Percentiles rank a stretch among this genome's conserved stretches.
phyloP scores from a whole-genome alignment of 805 yeast genomes.

The Metschnikowia proteae region DNA sequence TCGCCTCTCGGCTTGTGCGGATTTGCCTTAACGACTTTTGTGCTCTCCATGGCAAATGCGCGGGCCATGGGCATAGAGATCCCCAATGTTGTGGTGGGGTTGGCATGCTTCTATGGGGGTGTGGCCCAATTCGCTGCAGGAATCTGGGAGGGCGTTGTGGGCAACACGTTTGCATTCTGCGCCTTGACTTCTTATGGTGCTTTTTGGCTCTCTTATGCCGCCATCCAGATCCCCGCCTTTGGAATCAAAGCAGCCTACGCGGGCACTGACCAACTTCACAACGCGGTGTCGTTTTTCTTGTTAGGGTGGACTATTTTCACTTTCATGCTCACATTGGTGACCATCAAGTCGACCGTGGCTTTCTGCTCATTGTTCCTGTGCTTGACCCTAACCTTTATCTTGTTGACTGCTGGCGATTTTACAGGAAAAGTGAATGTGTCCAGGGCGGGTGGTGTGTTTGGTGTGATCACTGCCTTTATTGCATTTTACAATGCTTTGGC shows the following conservation, averaged over 20 bases:
- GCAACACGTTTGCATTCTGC: constrained; percentile 19
- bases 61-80: constrained; percentile 19
- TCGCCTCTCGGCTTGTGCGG: constrained; percentile 21
- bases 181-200: constrained; percentile 44
- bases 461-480: constrained; percentile 38
- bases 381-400: constrained; percentile 32
- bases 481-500: constrained; percentile 43
- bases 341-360: constrained; percentile 38
- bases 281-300: constrained; percentile 37
- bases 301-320: constrained; percentile 42
- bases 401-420: constrained; percentile 36
- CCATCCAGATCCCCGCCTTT: constrained; percentile 55
- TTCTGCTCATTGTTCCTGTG: constrained; percentile 30
- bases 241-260: constrained; percentile 51
- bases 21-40: constrained; percentile 20
- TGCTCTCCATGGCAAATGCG: constrained; percentile 19
- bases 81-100: constrained; percentile 16
- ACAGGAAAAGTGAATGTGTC: constrained; percentile 23
- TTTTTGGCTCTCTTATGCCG: constrained; percentile 65
- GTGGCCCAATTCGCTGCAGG: constrained; percentile 20
- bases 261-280: constrained; percentile 24
- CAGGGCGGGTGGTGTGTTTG: constrained; percentile 41
- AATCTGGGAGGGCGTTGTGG: constrained; percentile 19
- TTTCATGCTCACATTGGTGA: constrained; percentile 31
- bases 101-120: constrained; percentile 21